Base-by-base conservation (phyloP, 192 early-diverging fungal genomes). In the Geranomyces michiganensis region DNA sequence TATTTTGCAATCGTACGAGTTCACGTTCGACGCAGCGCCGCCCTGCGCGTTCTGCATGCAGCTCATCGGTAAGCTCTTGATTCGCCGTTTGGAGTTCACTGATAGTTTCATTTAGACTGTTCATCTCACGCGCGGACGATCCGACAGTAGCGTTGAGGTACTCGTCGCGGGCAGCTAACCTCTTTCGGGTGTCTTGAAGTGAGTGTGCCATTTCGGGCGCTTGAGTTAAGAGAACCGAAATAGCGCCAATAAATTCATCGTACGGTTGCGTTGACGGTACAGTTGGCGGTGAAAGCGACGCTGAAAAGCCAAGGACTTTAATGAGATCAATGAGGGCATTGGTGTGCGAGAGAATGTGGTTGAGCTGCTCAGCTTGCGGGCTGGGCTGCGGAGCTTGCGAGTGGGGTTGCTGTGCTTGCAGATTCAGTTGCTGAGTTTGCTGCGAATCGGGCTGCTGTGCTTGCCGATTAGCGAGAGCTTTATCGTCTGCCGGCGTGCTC, bases 21-120 rank as follows among this genome's bases (percentile, higher is more conserved):
- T 53, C 51, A 17, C 51, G 51, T 26, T 53, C 51, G 15, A 53
- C 51, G 51, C 51, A 53, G 51, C 51, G 51, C 19, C 51, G 51
- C 19, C 51, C 51, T 4, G n/a, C n/a, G 51, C 51, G 51, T 17
- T 53, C 51, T 7, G 51, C 51, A 4, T 7, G 51, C 19, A 53
- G 51, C 51, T 53, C 51, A 2, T 53, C 51, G 7, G 51, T 24
- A 7, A 53, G 51, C 17, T 53, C 51, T 17, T 53, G 51, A 26
- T 53, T 53, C 7, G 51, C 51, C 24, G 24, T 7, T 3, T 15
- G 51, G 6, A 53, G 51, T 15, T 53, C 51, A 6, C 7, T 53
- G 7, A 53, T 7, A 3, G 51, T 24, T 15, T 53, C 51, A 2
- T 53, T 4, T 7, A 53, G 51, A 17, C n/a, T 15, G 24, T 53